Evolutionary conservation across 805 yeast genomes (phyloP), one percentile per base, ranked within the genome.

Genomic region (Komagataella ulmi): DNA sequence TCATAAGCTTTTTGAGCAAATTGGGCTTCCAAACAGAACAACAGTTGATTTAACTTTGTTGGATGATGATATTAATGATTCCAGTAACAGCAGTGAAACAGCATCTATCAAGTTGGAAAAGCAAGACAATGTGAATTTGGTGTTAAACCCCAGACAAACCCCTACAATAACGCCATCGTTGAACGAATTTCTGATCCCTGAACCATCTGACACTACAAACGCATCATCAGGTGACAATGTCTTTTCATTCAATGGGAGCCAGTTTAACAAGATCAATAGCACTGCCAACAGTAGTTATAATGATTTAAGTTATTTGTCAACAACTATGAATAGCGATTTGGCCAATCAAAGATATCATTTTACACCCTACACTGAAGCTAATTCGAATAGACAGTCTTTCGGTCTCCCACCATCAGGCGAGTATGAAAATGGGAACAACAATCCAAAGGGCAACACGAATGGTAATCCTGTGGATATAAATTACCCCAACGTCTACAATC

Each of bases 1-100:
- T 8, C 53, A 57, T 17, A 52, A 55, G 17, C 54, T 61, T 30
- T 59, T 61, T 50, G 54, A 54, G 57, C 58, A 24, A 51, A 53
- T 59, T 54, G 50, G 53, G 44, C 46, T 54, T 52, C 49, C 53
- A 54, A 19, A 52, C 55, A 44, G 58, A 55, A 45, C 51, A 52
- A 43, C 45, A 52, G 2, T 46, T 53, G 40, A 30, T 8, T 10
- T 30, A 8, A 47, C 59, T 55, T 12, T 55, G 54, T 5, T 48
- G 40, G 52, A 54, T 3, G 52, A 52, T 6, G 50, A 44, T 43
- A 48, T 46, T 45, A 52, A 49, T 7, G 17, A 44, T 24, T 43
- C 46, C 24, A 49, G 51, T 17, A 51, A 49, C n/a, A 52, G 51
- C 10, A 51, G 51, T 17, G 52, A 49, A n/a, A 46, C 47, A 17